Evolutionary conservation across 2,329 filamentous ascomycete genomes (phyloP), one percentile per base, ranked within the genome.

Genomic region (Paecilomyces dactylethromorphus): DNA sequence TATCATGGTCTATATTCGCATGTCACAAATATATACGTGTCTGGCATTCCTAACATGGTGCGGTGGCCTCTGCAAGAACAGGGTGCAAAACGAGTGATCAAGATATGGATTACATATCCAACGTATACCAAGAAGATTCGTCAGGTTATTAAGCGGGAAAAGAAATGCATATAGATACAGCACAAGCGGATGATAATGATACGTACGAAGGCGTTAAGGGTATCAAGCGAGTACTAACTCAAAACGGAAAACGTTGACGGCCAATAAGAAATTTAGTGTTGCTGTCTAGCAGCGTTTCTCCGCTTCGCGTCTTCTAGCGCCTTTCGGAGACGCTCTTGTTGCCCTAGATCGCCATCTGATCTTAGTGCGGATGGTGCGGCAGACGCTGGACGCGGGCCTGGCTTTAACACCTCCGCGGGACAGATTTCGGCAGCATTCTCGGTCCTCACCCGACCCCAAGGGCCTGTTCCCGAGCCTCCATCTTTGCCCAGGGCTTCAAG

Each of bases 231-330:
- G 15, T 7, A n/a, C 35, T 45, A 45, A 45, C 35, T 45, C 2
- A 45, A 21, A 45, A 45, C 0, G 39, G 39, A 45, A 45, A 45
- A 45, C 39, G n/a, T 18, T 45, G 39, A 45, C 15, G 39, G 39
- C 39, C 39, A 45, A 45, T 45, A 15, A 18, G 39, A 18, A 21
- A n/a, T n/a, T 45, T 18, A 45, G 15, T 45, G 39, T n/a, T 45
- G 39, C 39, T 45, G 39, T 45, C 68, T 71, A 32, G 69, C 71
- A 5, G 75, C 79, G 69, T 84, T 84, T 61, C 82, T 75, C 69
- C 73, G 77, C 71, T 83, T 84, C 8, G 82, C 82, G 58, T 79
- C 77, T 60, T 83, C 80, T 57, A 84, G 66, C 32, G 81, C 81
- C 62, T 71, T 77, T 53, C 76, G 77, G 55, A 83, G 66, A 62